Conservation (phyloP, 257 asterid species). For the Penstemon davidsonii region DNA sequence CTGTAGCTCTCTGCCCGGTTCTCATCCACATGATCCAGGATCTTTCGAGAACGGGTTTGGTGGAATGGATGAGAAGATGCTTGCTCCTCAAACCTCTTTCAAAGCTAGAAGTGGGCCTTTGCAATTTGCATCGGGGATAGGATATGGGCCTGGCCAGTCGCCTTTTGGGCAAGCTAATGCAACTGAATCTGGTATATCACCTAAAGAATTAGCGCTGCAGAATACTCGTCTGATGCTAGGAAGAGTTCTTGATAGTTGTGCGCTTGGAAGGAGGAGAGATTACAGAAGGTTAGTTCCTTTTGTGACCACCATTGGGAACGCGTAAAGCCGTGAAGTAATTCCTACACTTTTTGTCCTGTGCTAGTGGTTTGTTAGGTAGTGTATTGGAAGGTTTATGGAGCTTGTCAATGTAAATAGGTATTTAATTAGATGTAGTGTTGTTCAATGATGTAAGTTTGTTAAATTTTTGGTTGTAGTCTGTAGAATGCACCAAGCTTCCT, state of each 20-base stretch:
- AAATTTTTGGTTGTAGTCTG: constrained; percentile 34
- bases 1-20: constrained; percentile 91
- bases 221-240: constrained; percentile 90
- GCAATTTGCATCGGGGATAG: constrained; percentile 70
- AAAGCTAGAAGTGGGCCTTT: constrained; percentile 96
- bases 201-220: constrained; percentile 74
- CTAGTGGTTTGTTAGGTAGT: constrained; percentile 28
- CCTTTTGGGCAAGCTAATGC: constrained; percentile 40
- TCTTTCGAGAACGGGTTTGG: constrained; percentile 69
- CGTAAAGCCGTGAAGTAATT: constrained; percentile 26
- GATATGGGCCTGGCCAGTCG: constrained; percentile 48
- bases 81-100: constrained; percentile 83
- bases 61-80: constrained; percentile 67
- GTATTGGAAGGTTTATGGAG: constrained; percentile 28
- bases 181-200: constrained; percentile 58
- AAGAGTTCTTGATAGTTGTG: constrained; percentile 83
- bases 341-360: constrained; percentile 19
- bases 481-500: constrained; percentile 30
- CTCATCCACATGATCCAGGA: constrained; percentile 68
- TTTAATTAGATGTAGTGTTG: constrained; percentile 33
- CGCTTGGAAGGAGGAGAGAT: constrained; percentile 90
- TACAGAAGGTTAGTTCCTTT: constrained; percentile 90
- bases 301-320: constrained; percentile 70
- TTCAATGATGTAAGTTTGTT: constrained; percentile 34
- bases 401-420: constrained; percentile 42